Base-by-base conservation (phyloP, 441 rosid species). In the Jatropha podagrica region DNA sequence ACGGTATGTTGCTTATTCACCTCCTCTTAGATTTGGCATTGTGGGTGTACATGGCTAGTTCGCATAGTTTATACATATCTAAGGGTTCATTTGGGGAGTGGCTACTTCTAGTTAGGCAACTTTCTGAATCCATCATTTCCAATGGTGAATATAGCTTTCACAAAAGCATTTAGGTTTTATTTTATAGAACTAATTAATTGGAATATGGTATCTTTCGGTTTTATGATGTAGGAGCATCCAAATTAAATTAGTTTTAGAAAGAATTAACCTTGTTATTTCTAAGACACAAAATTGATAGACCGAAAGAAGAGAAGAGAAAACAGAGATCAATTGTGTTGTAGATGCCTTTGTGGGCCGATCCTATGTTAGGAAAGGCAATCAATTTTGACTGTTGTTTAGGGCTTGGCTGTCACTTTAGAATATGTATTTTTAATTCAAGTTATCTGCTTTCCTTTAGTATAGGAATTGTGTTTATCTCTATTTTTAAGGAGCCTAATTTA, bases 1-100 rank as follows among this genome's bases (percentile, higher is more conserved):
- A 95, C 72, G 98, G 98, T 95, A 86, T 74, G 88, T 68, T 62
- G 60, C 13, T 55, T 58, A n/a, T 65, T 79, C 32, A 51, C 63
- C 17, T 46, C 9, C 8, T 49, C 32, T 52, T 12, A 8, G 38
- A 48, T 61, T 44, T 68, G 37, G 37, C 54, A 41, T 71, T 46
- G 27, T 23, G 26, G 59, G 3, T 17, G 38, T 44, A 48, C 18
- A 38, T 55, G 74, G 20, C 11, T 17, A 41, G 37, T 37, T 56
- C 42, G 37, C 23, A 38, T 38, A 40, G 7, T 71, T 42, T 4
- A 44, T 42, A n/a, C n/a, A 15, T 56, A 20, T 13, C 32, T 23
- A 0, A 59, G 37, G 10, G 14, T 17, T 49, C 4, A 68, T 5
- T 12, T 27, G 49, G 23, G 51, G 48, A 55, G n/a, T 42, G 55